Evolutionary conservation across 1,284 basidiomycete species (phyloP).

Genomic region (Cronartium quercuum): DNA sequence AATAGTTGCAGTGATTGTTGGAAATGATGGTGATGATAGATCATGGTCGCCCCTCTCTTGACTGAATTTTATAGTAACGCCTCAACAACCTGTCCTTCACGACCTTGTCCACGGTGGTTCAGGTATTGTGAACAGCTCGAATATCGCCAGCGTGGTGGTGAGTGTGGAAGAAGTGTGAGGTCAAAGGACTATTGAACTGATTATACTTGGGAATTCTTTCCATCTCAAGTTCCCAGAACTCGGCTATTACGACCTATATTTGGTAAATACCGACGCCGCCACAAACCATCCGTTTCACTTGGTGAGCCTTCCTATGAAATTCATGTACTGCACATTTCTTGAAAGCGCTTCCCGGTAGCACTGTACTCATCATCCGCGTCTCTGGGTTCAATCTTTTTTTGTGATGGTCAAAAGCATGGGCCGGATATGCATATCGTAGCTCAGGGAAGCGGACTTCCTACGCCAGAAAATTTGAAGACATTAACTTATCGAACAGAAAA

Average conservation of each 20-base stretch:
- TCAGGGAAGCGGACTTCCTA: neutral
- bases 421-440: conserved; percentile 35
- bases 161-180: no score
- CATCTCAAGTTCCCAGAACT: neutral
- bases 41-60: neutral
- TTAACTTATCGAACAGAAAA: neutral
- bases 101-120: neutral
- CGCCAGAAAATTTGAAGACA: neutral
- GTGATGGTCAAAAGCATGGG: conserved; percentile 22
- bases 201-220: no score
- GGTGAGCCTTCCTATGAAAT: neutral
- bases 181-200: no score
- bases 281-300: neutral
- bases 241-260: neutral
- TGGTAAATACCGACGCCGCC: neutral
- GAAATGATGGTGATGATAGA: neutral
- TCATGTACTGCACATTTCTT: no score
- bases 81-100: neutral
- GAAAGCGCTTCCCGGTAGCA: no score
- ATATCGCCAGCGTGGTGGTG: neutral
- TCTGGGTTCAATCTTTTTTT: no score
- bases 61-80: neutral
- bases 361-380: no score
- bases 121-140: neutral
- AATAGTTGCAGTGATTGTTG: no score